phyloP scores from a whole-genome alignment of 352 stramenopile species.

The Globisporangium spiculum region DNA sequence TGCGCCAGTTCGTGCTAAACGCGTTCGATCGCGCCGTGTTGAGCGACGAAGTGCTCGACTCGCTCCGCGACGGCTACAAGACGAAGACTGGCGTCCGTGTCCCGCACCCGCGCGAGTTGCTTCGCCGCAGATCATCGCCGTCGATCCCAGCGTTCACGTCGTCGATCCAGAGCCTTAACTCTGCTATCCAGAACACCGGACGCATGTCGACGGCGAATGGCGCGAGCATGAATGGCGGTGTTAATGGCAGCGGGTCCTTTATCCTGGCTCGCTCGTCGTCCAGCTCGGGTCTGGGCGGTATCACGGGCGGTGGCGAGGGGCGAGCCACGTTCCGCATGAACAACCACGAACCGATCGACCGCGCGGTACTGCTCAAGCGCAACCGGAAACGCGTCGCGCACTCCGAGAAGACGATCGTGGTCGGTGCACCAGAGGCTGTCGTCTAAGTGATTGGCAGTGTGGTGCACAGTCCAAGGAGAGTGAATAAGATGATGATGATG shows the following conservation, averaged over 20 bases:
- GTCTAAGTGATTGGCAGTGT: slow-evolving; percentile 40
- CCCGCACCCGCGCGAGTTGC: slow-evolving; percentile 43
- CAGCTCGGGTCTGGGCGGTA: slow-evolving; percentile 21
- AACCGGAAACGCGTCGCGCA: slow-evolving; percentile 67
- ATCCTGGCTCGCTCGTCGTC: slow-evolving; percentile 19
- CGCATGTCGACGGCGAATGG: slow-evolving; percentile 51
- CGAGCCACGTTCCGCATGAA: slow-evolving; percentile 63
- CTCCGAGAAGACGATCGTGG: slow-evolving; percentile 86
- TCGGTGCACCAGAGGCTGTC: slow-evolving; percentile 76
- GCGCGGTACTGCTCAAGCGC: slow-evolving; percentile 74
- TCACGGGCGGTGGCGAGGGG: slow-evolving; percentile 28
- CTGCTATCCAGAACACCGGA: slow-evolving; percentile 72
- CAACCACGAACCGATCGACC: slow-evolving; percentile 62
- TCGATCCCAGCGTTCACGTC: slow-evolving; percentile 86
- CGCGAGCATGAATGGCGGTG: slow-evolving; percentile 5
- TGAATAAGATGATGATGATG: neutral
- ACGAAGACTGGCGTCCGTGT: slow-evolving; percentile 41
- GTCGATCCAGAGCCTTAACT: slow-evolving; percentile 79
- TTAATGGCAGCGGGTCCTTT: slow-evolving; percentile 12
- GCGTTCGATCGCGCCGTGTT: slow-evolving; percentile 70
- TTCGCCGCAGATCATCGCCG: slow-evolving; percentile 74
- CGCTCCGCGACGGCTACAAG: slow-evolving; percentile 51
- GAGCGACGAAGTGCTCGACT: slow-evolving; percentile 78
- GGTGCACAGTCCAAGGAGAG: neutral
- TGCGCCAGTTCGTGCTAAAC: slow-evolving; percentile 86